These are phyloP conservation scores for Schizosaccharomyces versatilis DNA, from an alignment of 1,139 yeast species.

Conservation along the genomic window DNA sequence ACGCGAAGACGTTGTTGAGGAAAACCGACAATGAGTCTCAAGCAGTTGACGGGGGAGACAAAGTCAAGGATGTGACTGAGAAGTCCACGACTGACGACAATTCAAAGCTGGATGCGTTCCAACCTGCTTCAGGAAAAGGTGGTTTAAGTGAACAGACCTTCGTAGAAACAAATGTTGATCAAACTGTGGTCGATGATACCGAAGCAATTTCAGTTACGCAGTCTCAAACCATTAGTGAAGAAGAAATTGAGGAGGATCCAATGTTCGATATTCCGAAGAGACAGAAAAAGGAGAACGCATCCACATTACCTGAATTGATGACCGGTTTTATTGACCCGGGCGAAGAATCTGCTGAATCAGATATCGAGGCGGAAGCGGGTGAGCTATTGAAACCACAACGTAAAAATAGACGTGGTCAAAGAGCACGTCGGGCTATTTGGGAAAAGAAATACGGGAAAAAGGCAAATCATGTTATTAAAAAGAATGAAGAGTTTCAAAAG, in stretches of 20 bases:
- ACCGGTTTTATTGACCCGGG: background rate
- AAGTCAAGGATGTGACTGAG: too few species aligned
- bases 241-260: slow-evolving; percentile 16
- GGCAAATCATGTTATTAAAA: slow-evolving; percentile 66
- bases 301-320: background rate
- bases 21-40: too few species aligned
- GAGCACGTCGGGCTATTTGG: slow-evolving; percentile 94
- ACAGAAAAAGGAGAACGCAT: background rate
- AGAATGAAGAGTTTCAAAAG: slow-evolving; percentile 31
- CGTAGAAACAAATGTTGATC: too few species aligned
- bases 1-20: too few species aligned
- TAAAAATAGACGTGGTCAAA: slow-evolving; percentile 85
- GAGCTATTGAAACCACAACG: slow-evolving; percentile 23
- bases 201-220: too few species aligned
- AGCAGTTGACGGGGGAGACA: too few species aligned
- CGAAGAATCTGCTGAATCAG: background rate
- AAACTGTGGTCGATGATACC: too few species aligned
- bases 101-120: too few species aligned
- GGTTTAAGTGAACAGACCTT: too few species aligned
- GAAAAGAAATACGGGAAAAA: slow-evolving; percentile 62
- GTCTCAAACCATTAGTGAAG: slow-evolving; percentile 25
- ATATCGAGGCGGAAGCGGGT: slow-evolving; percentile 11
- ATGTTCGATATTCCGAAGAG: background rate
- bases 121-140: too few species aligned
- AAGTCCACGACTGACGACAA: too few species aligned